Base-by-base conservation (phyloP, 352 stramenopile species). In the Phytopythium ostracodes region DNA sequence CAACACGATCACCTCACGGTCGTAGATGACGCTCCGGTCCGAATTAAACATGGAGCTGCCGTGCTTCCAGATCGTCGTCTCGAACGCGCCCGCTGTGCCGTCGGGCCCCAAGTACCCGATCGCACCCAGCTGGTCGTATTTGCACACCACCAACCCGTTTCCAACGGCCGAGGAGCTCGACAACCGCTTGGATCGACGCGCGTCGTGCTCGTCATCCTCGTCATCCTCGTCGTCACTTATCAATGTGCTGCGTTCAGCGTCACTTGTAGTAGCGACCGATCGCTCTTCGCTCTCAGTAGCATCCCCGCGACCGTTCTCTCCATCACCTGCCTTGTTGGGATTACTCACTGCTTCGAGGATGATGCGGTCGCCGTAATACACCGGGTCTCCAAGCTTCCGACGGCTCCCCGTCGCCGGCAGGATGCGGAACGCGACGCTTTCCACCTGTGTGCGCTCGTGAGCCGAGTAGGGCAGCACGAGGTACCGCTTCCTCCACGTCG, bases 51-150 rank as follows among this genome's bases (percentile, higher is more conserved):
- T 87, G 10, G 76, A 87, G 29, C 75, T 91, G 24, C 84, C 84
- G 49, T 92, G 77, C 46, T 91, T 90, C 84, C 84, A 95, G 38
- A 95, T 89, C 7, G 81, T 86, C n/a, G 84, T 93, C 59, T 93
- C 77, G 57, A 93, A 93, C 1, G 71, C 57, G 4, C 86, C 86
- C 27, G 83, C 86, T 40, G 70, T 77, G 3, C 86, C 86, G 64
- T 95, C 86, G 0, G 81, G 82, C n/a, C 86, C 86, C 18, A 95
- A 63, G 62, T 95, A 95, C 3, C 86, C 86, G 52, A 72, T 87
- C 7, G 84, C 84, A 12, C 84, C 84, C 35, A 95, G 70, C 54
- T 91, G 83, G 40, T 93, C 86, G 44, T 92, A 95, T 64, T 92
- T 93, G 60, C 71, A 79, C 27, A 93, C 86, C 15, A 81, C 20